These are phyloP conservation scores for Ramaria sp. DNA, from an alignment of 768 basidiomycete species.

Conservation along the genomic window DNA sequence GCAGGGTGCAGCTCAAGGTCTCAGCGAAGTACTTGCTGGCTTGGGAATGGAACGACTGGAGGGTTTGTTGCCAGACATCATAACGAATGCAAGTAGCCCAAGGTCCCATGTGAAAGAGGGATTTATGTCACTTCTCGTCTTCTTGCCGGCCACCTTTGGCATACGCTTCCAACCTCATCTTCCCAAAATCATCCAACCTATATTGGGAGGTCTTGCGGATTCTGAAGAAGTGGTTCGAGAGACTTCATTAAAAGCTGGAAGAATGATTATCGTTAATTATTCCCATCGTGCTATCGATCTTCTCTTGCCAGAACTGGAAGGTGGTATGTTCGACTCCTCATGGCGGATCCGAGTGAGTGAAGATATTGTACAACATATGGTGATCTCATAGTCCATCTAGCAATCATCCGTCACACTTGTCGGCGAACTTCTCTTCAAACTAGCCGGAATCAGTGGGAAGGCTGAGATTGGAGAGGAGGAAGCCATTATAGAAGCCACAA, in stretches of 20 bases:
- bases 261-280: conserved; percentile 96
- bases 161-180: conserved; percentile 94
- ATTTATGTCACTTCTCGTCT: conserved; percentile 96
- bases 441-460: conserved; percentile 92
- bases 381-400: conserved; percentile 27
- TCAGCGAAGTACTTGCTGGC: conserved; percentile 89
- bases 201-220: conserved; percentile 85
- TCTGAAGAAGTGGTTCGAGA: conserved; percentile 92
- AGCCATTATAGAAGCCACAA: conserved; percentile 45
- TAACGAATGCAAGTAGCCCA: conserved; percentile 82
- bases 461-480: conserved; percentile 74
- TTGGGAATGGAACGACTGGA: conserved; percentile 98
- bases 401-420: conserved; percentile 94
- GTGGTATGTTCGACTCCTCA: conserved; percentile 86
- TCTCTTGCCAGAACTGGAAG: conserved; percentile 86
- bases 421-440: conserved; percentile 92
- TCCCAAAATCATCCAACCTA: conserved; percentile 87
- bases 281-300: conserved; percentile 86
- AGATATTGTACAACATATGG: background rate
- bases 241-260: conserved; percentile 95
- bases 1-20: conserved; percentile 95
- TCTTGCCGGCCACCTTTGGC: conserved; percentile 91
- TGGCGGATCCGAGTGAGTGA: conserved; percentile 86
- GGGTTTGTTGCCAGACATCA: conserved; percentile 86
- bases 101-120: conserved; percentile 90